phyloP scores from a whole-genome alignment of 345 rosid genomes.

The Nasturtium officinale region DNA sequence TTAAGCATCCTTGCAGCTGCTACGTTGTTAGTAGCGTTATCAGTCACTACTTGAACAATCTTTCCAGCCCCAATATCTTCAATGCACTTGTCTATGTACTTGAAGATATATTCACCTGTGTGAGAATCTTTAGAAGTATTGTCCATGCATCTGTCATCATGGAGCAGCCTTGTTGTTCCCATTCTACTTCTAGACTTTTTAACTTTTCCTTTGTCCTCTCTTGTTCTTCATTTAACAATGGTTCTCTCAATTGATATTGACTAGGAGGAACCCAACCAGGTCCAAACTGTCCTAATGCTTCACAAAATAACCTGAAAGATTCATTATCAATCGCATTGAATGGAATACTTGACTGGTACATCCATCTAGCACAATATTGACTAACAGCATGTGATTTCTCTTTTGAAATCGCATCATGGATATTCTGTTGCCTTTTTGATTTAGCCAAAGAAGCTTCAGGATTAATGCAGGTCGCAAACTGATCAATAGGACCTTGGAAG shows the following conservation, averaged over 20 bases:
- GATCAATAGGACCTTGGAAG: background rate
- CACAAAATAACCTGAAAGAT: background rate
- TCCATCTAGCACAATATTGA: background rate
- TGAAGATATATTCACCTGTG: background rate
- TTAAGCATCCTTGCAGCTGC: background rate
- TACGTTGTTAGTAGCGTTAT: background rate
- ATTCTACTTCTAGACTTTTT: background rate
- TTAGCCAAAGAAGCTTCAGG: background rate
- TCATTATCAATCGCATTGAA: slow-evolving; percentile 1
- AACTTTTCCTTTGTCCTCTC: background rate
- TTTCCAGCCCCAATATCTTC: background rate
- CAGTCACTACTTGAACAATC: background rate
- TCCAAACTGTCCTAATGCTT: background rate
- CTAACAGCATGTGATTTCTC: background rate
- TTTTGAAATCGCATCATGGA: background rate
- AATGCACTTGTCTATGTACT: background rate
- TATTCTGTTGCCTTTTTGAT: background rate
- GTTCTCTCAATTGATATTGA: background rate
- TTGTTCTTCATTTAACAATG: background rate
- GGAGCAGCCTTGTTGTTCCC: background rate
- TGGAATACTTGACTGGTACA: background rate
- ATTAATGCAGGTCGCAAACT: background rate
- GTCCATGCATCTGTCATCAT: background rate
- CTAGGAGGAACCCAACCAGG: background rate
- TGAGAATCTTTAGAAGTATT: background rate